Conservation (phyloP, 306 rosid genomes). For the Abrus precatorius region DNA sequence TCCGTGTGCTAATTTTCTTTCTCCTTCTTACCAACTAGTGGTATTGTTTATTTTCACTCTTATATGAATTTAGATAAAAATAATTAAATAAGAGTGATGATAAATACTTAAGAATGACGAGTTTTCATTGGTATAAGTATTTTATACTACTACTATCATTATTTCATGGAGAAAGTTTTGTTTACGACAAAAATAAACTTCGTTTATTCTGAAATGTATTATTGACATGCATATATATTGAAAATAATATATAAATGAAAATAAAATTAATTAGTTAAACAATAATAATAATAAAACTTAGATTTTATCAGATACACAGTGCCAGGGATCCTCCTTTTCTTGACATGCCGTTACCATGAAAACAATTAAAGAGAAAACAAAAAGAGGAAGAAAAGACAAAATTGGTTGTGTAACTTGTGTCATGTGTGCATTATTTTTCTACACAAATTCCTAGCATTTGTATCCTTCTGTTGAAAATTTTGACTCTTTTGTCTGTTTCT, state of each 20-base stretch:
- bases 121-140: too few relatives aligned
- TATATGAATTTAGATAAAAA: too few relatives aligned
- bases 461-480: constrained; percentile 33
- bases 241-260: too few relatives aligned
- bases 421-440: background rate
- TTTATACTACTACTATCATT: background rate
- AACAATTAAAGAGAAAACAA: background rate
- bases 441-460: constrained; percentile 21
- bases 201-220: too few relatives aligned
- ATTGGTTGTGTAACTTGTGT: background rate
- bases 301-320: background rate
- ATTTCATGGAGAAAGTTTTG: too few relatives aligned
- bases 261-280: too few relatives aligned
- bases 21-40: background rate
- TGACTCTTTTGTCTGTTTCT: constrained; percentile 34
- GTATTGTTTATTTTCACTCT: too few relatives aligned
- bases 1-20: constrained; percentile 28
- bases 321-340: background rate
- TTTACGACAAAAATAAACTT: too few relatives aligned
- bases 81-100: too few relatives aligned
- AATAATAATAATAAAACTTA: too few relatives aligned
- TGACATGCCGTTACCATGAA: background rate
- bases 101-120: too few relatives aligned
- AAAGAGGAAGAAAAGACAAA: constrained; percentile 9
- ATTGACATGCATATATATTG: too few relatives aligned